phyloP scores from a whole-genome alignment of 257 asterid genomes.

The Solanum gracilifrons region DNA sequence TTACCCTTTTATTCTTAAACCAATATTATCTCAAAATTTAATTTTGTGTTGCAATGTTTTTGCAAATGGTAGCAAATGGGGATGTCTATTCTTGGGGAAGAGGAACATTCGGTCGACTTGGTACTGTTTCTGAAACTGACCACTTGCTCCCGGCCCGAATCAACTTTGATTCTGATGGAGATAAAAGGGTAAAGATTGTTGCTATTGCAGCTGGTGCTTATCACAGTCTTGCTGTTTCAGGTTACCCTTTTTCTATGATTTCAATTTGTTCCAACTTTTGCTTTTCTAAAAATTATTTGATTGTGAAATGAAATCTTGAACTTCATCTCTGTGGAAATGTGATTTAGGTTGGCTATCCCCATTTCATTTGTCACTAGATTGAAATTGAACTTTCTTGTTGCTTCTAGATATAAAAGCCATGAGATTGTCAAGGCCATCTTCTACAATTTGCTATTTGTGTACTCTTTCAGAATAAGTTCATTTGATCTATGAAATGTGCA shows the following conservation, averaged over 20 bases:
- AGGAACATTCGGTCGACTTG: conserved; percentile 87
- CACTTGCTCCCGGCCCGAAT: conserved; percentile 38
- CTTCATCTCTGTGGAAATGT: background rate
- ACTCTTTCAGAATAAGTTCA: background rate
- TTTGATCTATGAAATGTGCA: background rate
- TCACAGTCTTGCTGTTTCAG: conserved; percentile 90
- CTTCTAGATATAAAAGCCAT: background rate
- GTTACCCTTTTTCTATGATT: conserved; percentile 3
- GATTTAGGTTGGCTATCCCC: background rate
- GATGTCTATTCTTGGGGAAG: conserved; percentile 89
- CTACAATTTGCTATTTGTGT: background rate
- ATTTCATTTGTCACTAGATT: background rate
- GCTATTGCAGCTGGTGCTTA: conserved; percentile 83
- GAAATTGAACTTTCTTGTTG: background rate
- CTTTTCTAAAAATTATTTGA: background rate
- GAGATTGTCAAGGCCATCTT: background rate
- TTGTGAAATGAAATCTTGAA: background rate
- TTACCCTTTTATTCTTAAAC: background rate
- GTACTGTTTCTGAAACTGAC: conserved; percentile 66
- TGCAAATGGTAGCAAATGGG: conserved; percentile 50
- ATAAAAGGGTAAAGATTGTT: conserved; percentile 45
- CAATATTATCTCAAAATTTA: background rate
- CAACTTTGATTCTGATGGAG: conserved; percentile 22
- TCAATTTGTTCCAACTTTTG: background rate
- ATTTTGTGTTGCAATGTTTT: background rate